Conservation (phyloP, 108 stramenopile genomes). For the Mediolabrus comicus region DNA sequence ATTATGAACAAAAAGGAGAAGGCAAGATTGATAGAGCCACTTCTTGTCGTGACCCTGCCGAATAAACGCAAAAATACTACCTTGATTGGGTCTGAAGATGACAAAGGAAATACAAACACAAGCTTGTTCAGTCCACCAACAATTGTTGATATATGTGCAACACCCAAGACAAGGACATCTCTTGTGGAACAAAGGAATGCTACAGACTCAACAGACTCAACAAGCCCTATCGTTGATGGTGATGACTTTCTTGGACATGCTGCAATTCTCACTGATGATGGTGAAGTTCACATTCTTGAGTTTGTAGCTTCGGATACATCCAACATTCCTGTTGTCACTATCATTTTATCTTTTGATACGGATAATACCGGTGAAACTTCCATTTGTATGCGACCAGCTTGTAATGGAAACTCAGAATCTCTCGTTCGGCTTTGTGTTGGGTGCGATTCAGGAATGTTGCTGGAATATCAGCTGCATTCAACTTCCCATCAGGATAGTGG, state of each 20-base stretch:
- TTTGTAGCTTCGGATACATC: not conserved
- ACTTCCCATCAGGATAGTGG: not conserved
- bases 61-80: not conserved
- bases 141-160: conserved; percentile 40
- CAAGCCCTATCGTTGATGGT: no score
- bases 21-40: conserved; percentile 13
- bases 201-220: not conserved
- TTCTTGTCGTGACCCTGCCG: conserved; percentile 14
- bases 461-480: conserved; percentile 22
- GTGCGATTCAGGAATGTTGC: conserved; percentile 28
- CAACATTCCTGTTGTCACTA: conserved; percentile 12
- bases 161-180: conserved; percentile 11
- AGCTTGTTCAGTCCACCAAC: conserved; percentile 7
- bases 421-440: conserved; percentile 34
- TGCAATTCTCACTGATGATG: conserved; percentile 35
- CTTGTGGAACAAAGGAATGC: conserved; percentile 13
- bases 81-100: not conserved
- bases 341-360: conserved; percentile 28
- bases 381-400: conserved; percentile 30
- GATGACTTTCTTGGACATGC: conserved; percentile 27
- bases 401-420: not conserved
- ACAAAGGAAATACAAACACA: not conserved
- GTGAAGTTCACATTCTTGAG: conserved; percentile 29
- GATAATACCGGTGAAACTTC: conserved; percentile 23
- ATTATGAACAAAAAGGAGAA: conserved; percentile 9